These are phyloP conservation scores for Rubus idaeus DNA, from an alignment of 306 rosid genomes.

Conservation along the genomic window DNA sequence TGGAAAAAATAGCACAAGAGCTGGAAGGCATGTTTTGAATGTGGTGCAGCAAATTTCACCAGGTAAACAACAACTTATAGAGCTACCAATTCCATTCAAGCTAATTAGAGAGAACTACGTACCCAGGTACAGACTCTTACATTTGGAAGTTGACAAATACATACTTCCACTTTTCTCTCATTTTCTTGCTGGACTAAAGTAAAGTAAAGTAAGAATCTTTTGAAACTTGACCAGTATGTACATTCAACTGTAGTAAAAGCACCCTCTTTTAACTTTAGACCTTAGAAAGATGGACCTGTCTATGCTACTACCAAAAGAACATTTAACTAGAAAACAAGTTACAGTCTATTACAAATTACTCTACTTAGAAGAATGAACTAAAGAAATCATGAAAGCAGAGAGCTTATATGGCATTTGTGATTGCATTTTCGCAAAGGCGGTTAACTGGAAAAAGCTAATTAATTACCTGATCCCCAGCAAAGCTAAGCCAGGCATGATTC, in stretches of 20 bases:
- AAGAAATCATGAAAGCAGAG: not conserved
- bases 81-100: not conserved
- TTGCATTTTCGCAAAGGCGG: not conserved
- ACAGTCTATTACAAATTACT: not conserved
- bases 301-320: not conserved
- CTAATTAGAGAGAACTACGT: no score
- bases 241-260: not conserved
- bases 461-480: constrained; percentile 86
- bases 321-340: not conserved
- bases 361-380: not conserved
- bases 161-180: not conserved
- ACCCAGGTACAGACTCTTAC: no score
- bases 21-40: no score
- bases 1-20: no score
- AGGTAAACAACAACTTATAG: not conserved
- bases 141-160: no score
- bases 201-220: not conserved
- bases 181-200: not conserved
- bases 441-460: not conserved
- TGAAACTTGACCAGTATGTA: not conserved
- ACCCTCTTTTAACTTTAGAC: not conserved
- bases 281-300: not conserved
- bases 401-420: not conserved
- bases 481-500: constrained; percentile 76
- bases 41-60: not conserved